Evolutionary conservation across 2,329 filamentous ascomycete genomes (phyloP), one percentile per base, ranked within the genome.

Genomic region (Rugonectria rugulosa): DNA sequence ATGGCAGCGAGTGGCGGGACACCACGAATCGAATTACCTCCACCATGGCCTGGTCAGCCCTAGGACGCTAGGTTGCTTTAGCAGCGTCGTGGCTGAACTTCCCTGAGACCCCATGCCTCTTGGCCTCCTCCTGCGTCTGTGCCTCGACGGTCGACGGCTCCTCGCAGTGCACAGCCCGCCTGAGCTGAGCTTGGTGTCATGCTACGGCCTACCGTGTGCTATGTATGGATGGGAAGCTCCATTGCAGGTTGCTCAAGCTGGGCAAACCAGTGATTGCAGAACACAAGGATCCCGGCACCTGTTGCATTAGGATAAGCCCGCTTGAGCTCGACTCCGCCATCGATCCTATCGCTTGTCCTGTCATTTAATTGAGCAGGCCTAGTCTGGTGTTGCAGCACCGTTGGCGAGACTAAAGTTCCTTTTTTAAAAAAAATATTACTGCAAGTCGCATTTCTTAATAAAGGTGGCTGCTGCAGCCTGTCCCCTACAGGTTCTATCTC

Each of bases 41-140:
- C 57, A 56, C 61, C 45, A 29, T 40, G 45, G 54, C 42, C 61
- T 51, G 58, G 59, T 67, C 65, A 67, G 65, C 65, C 65, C 61
- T 66, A 66, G 63, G 61, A 62, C 57, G 59, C 63, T 65, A 63
- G 43, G 24, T 21, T 26, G 43, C 31, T 37, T 31, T 48, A 32
- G 38, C 29, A 26, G 40, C 38, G 36, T 31, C 48, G 23, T 56
- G 38, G 41, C 56, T 60, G 57, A 47, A 55, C 43, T 27, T 54
- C 47, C 17, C n/a, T n/a, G n/a, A n/a, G n/a, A n/a, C n/a, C n/a
- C n/a, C n/a, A n/a, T 56, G 50, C 43, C 45, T 40, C 36, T 11
- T 17, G 12, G 34, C n/a, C 17, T 21, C 26, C 24, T 48, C 40
- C 27, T 45, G 40, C 43, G 41, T 31, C 38, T n/a, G n/a, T n/a